These are phyloP conservation scores for Fusarium citri DNA, from an alignment of 2,329 filamentous ascomycete genomes.

Conservation along the genomic window DNA sequence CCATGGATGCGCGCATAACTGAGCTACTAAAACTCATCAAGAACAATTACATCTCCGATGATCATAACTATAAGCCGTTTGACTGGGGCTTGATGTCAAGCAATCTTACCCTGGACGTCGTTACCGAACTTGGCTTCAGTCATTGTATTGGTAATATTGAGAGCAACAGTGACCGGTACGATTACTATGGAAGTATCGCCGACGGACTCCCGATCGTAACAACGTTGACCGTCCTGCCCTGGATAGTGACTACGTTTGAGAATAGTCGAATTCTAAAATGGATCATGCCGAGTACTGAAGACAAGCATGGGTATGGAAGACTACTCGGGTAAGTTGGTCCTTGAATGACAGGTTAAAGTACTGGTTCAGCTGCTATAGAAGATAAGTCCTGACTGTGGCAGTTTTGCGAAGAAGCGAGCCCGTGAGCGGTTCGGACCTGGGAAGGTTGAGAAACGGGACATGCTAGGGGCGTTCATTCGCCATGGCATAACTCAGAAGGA, in stretches of 20 bases:
- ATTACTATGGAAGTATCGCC: not conserved
- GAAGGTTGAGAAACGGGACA: not conserved
- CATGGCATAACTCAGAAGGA: not conserved
- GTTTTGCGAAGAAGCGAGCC: not conserved
- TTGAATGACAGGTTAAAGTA: no score
- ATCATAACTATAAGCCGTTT: not conserved
- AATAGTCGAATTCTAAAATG: fast-evolving
- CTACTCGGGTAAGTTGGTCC: not conserved
- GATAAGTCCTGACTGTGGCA: not conserved
- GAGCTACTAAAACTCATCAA: fast-evolving
- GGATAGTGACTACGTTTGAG: not conserved
- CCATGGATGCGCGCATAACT: fast-evolving
- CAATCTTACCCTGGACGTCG: not conserved
- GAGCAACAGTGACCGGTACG: fast-evolving
- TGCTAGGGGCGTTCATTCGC: not conserved
- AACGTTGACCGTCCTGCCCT: fast-evolving
- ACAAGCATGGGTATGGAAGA: fast-evolving
- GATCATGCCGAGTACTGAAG: not conserved
- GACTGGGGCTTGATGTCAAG: not conserved
- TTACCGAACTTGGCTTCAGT: not conserved
- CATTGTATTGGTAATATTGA: not conserved
- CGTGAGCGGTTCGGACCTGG: fast-evolving
- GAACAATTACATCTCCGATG: not conserved
- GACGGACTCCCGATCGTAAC: not conserved
- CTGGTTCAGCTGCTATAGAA: no score